Evolutionary conservation across 208 protist species (phyloP).

Genomic region (Trypanosoma platydactyli): DNA sequence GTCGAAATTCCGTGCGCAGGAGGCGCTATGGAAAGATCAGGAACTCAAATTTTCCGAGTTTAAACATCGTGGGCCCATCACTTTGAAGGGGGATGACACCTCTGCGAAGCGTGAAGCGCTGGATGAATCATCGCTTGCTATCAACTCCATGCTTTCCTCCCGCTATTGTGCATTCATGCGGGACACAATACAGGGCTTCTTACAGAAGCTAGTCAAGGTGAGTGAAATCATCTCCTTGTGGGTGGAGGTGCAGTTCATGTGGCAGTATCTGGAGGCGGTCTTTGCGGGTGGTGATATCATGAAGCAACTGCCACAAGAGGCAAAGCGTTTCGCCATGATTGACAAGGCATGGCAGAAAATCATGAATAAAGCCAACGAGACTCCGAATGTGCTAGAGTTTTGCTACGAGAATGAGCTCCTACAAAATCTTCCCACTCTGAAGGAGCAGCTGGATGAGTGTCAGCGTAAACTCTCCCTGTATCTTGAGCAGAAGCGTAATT

Average conservation of each 20-base stretch:
- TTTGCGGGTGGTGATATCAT: conserved; percentile 97
- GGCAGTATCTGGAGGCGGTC: conserved; percentile 97
- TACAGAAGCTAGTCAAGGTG: conserved; percentile 92
- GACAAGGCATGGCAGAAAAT: conserved; percentile 97
- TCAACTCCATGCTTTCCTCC: conserved; percentile 94
- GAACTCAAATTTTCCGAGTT: conserved; percentile 94
- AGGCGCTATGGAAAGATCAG: conserved; percentile 93
- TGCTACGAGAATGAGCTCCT: conserved; percentile 97
- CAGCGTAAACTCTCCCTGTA: conserved; percentile 97
- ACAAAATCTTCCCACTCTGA: conserved; percentile 92
- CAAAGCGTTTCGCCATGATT: conserved; percentile 95
- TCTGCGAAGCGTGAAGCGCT: conserved; percentile 86
- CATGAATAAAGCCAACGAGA: conserved; percentile 96
- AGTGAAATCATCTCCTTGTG: conserved; percentile 93
- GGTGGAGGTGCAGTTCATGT: conserved; percentile 94
- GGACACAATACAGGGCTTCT: conserved; percentile 87
- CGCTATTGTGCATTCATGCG: conserved; percentile 94
- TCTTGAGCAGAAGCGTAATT: conserved; percentile 96
- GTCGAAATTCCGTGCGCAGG: conserved; percentile 88
- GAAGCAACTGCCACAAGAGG: conserved; percentile 96
- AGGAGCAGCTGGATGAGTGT: conserved; percentile 97
- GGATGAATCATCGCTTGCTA: conserved; percentile 94
- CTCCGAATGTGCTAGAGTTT: conserved; percentile 93
- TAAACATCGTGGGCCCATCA: conserved; percentile 93
- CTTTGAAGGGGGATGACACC: conserved; percentile 93